Base-by-base conservation (phyloP, 2,329 filamentous ascomycete genomes). In the Penicillium frequentans region DNA sequence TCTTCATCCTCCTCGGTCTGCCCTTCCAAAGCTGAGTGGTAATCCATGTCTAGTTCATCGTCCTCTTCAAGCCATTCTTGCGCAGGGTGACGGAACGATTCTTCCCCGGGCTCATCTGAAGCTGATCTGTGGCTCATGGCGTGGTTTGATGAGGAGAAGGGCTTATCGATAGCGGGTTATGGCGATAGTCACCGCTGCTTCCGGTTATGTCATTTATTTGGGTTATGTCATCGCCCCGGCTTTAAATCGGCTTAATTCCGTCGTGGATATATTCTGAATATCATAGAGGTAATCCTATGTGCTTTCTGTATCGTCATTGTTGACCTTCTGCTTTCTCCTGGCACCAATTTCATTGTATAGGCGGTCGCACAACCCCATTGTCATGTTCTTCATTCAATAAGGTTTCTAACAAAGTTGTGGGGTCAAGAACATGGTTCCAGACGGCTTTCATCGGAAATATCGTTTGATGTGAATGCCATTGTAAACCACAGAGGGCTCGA, bases 1-100 rank as follows among this genome's bases (percentile, higher is more conserved):
- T 62, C 57, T n/a, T 62, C 51, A 1, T 55, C 55, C 23, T 57
- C 57, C 19, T 62, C 51, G 1, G 54, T 53, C 19, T 57, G 56
- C 24, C 46, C 31, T 24, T 60, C 59, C 35, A 27, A 6, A 19
- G 55, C 51, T 24, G 64, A 57, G 31, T 60, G 52, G 39, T 61
- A 67, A 21, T 68, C 64, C 37, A 54, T 48, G 29, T 67, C 57
- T 45, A 61, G 48, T 49, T 64, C 60, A 57, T 75, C 72, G 57
- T 75, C 73, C 60, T 77, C 70, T 52, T 77, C 75, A 21, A 72
- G 64, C 72, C 69, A 75, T 58, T 75, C 74, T 53, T 62, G 65
- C 16, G 73, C 69, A 10, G 70, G 68, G 55, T 77, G 75, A 65
- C 74, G 76, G 27, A 67, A 55, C 24, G 68, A 64, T 7, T 54